Evolutionary conservation across 306 rosid genomes (phyloP), one percentile per base, ranked within the genome.

Genomic region (Argentina anserina): DNA sequence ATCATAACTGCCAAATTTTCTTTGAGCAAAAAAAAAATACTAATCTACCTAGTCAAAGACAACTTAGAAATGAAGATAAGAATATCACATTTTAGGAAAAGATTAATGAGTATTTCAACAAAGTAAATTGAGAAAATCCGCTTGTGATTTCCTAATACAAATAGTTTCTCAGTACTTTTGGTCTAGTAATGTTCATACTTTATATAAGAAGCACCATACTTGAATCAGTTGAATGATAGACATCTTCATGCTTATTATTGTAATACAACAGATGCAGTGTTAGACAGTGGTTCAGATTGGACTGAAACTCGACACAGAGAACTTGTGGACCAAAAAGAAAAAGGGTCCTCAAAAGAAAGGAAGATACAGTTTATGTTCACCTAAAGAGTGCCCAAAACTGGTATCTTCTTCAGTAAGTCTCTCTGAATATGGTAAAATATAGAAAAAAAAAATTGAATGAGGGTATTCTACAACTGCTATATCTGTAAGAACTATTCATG

Each of bases 251-350:
- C 18, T 17, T 1, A 34, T 28, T 3, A 28, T 58, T 3, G 14
- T 29, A 29, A 47, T 1, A n/a, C 2, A 6, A 11, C n/a, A n/a
- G n/a, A 10, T 20, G 43, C 39, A 6, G 7, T 21, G 21, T 12
- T n/a, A 63, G n/a, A n/a, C n/a, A n/a, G n/a, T n/a, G n/a, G n/a
- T n/a, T n/a, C n/a, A n/a, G n/a, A n/a, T n/a, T n/a, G n/a, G n/a
- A n/a, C n/a, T n/a, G n/a, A n/a, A n/a, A n/a, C n/a, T n/a, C n/a
- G 61, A 58, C 55, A 75, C 75, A 68, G 62, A 15, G 63, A 50
- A n/a, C 31, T 55, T 61, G 71, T 67, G 83, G 80, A 13, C 83
- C 75, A 33, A 78, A 75, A 78, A 68, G 80, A 33, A 66, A 78
- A 78, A 50, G 82, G 3, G 33, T 67, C 75, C 62, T 67, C 67